These are phyloP conservation scores for Myotisia sp. DNA, from an alignment of 2,329 filamentous ascomycete species.

Conservation along the genomic window DNA sequence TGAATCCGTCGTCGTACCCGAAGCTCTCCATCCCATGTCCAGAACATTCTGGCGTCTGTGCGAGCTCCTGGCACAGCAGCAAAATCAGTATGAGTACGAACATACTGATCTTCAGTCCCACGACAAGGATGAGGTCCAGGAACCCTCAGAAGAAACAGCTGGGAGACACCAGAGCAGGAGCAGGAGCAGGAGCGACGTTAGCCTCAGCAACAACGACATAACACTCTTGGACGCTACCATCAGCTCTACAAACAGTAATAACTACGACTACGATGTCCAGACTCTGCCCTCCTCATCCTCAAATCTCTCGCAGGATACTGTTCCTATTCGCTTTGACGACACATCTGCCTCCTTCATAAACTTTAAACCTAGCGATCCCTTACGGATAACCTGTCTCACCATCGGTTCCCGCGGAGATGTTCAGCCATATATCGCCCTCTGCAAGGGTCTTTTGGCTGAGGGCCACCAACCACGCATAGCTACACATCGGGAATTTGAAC, in stretches of 20 bases:
- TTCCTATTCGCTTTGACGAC: conserved; percentile 75
- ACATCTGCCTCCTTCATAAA: conserved; percentile 74
- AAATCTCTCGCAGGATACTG: conserved; percentile 14
- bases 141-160: not conserved
- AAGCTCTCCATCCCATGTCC: conserved; percentile 5
- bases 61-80: conserved; percentile 8
- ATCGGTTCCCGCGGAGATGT: conserved; percentile 94
- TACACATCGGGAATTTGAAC: conserved; percentile 78
- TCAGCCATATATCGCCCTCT: conserved; percentile 92
- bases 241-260: not conserved
- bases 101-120: too few relatives aligned
- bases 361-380: conserved; percentile 67
- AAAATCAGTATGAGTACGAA: conserved; percentile 1
- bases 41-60: conserved; percentile 8
- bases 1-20: conserved; percentile 3
- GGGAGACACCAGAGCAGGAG: conserved; percentile 40
- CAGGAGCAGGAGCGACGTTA: conserved; percentile 43
- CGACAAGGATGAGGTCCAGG: not conserved
- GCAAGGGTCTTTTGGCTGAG: conserved; percentile 75
- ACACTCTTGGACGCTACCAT: conserved; percentile 37
- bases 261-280: conserved; percentile 17
- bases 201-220: conserved; percentile 52
- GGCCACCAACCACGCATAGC: conserved; percentile 79
- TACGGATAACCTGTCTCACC: conserved; percentile 82
- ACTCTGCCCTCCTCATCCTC: conserved; percentile 16